Conservation (phyloP, 768 basidiomycete species). For the Fibroporia radiculosa region DNA sequence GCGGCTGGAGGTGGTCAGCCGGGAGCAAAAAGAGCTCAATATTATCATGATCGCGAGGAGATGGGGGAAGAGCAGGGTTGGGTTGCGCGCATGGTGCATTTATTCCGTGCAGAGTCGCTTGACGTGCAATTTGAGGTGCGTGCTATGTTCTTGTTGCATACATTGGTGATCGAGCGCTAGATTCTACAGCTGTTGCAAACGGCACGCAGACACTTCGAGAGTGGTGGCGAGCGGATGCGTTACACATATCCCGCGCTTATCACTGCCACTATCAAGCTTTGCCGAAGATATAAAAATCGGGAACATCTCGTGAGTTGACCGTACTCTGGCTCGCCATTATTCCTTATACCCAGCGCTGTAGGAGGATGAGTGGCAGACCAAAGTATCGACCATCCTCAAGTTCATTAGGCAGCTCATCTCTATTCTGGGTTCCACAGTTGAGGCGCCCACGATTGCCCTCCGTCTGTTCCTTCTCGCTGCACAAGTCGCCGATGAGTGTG, state of each 20-base stretch:
- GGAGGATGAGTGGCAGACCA: slow-evolving; percentile 84
- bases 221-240: slow-evolving; percentile 91
- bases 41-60: slow-evolving; percentile 69
- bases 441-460: slow-evolving; percentile 86
- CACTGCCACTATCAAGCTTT: slow-evolving; percentile 87
- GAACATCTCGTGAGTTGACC: slow-evolving; percentile 58
- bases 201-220: slow-evolving; percentile 82
- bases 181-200: slow-evolving; percentile 72
- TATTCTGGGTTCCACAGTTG: slow-evolving; percentile 88
- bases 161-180: not conserved
- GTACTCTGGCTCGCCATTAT: not conserved
- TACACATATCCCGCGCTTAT: slow-evolving; percentile 97
- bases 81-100: slow-evolving; percentile 96
- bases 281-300: slow-evolving; percentile 80
- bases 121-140: slow-evolving; percentile 85
- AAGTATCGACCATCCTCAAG: slow-evolving; percentile 84
- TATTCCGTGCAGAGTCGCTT: slow-evolving; percentile 84
- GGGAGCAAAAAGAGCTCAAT: slow-evolving; percentile 28
- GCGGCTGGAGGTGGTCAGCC: slow-evolving; percentile 20
- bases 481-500: slow-evolving; percentile 90
- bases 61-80: slow-evolving; percentile 98
- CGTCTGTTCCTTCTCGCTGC: slow-evolving; percentile 94
- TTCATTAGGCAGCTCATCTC: slow-evolving; percentile 91
- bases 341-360: slow-evolving; percentile 20
- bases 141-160: not conserved